Percentiles rank a stretch among this genome's conserved stretches.
phyloP scores from a whole-genome alignment of 306 rosid species.

The Chamaecrista fasciculata region DNA sequence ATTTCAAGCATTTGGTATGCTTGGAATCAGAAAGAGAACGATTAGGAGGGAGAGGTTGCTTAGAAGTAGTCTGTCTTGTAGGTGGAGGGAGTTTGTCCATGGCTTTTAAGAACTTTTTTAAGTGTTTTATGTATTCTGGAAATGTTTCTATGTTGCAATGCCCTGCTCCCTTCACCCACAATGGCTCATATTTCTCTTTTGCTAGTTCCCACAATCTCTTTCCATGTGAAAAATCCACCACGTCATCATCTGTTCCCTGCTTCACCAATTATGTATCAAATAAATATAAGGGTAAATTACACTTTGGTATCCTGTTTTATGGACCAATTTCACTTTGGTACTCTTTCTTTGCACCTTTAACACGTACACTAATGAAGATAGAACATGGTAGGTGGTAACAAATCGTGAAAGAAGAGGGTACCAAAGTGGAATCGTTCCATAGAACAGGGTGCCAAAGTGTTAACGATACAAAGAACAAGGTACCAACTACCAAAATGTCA shows the following conservation, averaged over 20 bases:
- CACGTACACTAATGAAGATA: too few species aligned
- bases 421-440: too few species aligned
- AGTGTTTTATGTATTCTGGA: constrained; percentile 72
- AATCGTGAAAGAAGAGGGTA: too few species aligned
- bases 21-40: constrained; percentile 48
- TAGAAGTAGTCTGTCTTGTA: constrained; percentile 20
- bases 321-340: too few species aligned
- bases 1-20: constrained; percentile 69
- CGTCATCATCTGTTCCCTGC: constrained; percentile 76
- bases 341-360: too few species aligned
- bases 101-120: constrained; percentile 60
- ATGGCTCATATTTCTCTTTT: constrained; percentile 69
- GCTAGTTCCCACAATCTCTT: constrained; percentile 78
- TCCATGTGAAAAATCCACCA: constrained; percentile 74
- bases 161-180: constrained; percentile 84
- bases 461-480: too few species aligned
- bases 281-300: too few species aligned
- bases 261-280: constrained; percentile 1
- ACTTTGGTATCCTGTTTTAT: too few species aligned
- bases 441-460: too few species aligned
- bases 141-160: constrained; percentile 78
- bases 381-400: too few species aligned
- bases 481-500: too few species aligned
- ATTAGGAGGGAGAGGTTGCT: constrained; percentile 43
- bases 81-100: constrained; percentile 61